Conservation (phyloP, 1,284 basidiomycete genomes). For the Sanguinoderma infundibulare region DNA sequence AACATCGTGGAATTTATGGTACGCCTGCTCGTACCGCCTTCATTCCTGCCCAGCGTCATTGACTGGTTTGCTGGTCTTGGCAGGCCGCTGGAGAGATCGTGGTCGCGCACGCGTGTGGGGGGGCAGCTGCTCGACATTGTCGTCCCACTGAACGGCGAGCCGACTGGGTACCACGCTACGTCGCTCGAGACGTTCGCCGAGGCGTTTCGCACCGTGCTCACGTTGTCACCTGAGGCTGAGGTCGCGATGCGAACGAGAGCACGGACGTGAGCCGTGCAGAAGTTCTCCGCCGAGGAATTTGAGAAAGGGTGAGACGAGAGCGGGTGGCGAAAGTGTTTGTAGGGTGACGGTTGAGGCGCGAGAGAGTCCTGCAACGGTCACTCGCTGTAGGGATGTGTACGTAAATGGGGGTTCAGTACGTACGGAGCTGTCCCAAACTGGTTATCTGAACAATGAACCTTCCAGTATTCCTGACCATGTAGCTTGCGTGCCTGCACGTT, state of each 20-base stretch:
- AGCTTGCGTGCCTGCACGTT: too few relatives aligned
- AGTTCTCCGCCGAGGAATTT: slow-evolving; percentile 82
- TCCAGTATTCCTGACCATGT: too few relatives aligned
- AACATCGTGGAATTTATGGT: slow-evolving; percentile 99
- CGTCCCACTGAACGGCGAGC: slow-evolving; percentile 71
- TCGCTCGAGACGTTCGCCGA: slow-evolving; percentile 72
- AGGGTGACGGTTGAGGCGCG: background rate
- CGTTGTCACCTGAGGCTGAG: slow-evolving; percentile 58
- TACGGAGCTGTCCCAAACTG: too few relatives aligned
- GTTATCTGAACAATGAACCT: too few relatives aligned
- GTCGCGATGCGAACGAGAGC: slow-evolving; percentile 70
- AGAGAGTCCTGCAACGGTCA: background rate
- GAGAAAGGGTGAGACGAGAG: slow-evolving; percentile 72
- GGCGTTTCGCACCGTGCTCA: slow-evolving; percentile 71
- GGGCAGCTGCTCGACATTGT: slow-evolving; percentile 94
- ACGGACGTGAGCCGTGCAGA: slow-evolving; percentile 66
- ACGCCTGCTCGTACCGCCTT: slow-evolving; percentile 37
- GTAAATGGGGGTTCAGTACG: background rate
- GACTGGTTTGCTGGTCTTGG: background rate
- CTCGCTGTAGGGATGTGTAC: background rate
- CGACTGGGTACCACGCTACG: slow-evolving; percentile 86
- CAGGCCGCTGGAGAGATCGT: slow-evolving; percentile 95
- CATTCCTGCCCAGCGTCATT: too few relatives aligned
- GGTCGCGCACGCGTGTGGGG: slow-evolving; percentile 90
- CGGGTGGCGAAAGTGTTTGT: slow-evolving; percentile 54